Base-by-base conservation (phyloP, 805 yeast genomes). In the Starmerella roubikii region DNA sequence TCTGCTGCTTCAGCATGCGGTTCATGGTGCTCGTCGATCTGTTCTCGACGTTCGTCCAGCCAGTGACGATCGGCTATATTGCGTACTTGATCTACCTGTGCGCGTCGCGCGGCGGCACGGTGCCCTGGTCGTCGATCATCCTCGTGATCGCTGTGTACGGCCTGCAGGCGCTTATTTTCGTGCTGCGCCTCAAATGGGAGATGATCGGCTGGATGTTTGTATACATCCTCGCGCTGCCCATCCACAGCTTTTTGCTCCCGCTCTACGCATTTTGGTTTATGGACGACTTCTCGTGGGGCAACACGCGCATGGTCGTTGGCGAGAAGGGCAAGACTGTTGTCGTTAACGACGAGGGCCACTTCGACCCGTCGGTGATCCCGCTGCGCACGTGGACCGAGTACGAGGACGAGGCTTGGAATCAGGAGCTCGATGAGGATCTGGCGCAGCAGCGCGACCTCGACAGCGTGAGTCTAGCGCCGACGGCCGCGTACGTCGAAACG, bases 201-300 rank as follows among this genome's bases (percentile, higher is more conserved):
- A 63, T 63, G 67, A 56, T 74, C 41, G 58, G 73, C 16, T 73
- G 75, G 65, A 72, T 72, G 62, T 53, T 74, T 43, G 64, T 73
- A 35, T 73, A 73, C 51, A 57, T 73, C 37, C 28, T 71, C 21
- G 78, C 78, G 4, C 64, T 74, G 46, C 78, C 78, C 12, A 56
- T 73, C 32, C 73, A 74, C 69, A 68, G 74, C 46, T 62, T 74
- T 43, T 71, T 69, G 9, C 61, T 73, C 35, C 79, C 79, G 5
- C 48, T 65, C 21, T 73, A 73, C 52, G 64, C 78, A 0, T 73
- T 62, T 58, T 73, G 79, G 79, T 66, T 70, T 52, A 74, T 73
- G 65, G 79, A 73, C 50, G 78, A 73, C 57, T 73, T 73, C 60
- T 67, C 74, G 45, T 73, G 79, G 79, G 79, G 79, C 48, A 74